phyloP scores from a whole-genome alignment of 495 filamentous ascomycete genomes.

The Saxophila tyrrhenica region DNA sequence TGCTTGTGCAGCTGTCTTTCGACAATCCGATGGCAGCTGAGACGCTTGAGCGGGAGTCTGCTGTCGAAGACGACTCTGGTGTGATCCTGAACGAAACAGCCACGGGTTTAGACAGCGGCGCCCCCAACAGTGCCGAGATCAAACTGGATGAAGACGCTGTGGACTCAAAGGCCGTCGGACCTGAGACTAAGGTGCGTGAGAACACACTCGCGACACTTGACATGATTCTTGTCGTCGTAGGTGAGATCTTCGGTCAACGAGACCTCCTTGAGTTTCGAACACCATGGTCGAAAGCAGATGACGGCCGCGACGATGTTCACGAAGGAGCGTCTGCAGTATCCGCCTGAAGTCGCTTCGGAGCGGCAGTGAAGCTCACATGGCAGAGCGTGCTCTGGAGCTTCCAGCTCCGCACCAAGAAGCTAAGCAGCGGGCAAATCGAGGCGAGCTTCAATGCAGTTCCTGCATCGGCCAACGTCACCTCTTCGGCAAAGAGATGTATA shows the following conservation, averaged over 20 bases:
- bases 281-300: constrained; percentile 15
- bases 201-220: constrained; percentile 58
- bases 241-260: constrained; percentile 81
- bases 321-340: no score
- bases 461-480: neutral
- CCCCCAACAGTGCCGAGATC: neutral
- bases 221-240: constrained; percentile 83
- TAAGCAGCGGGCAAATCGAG: neutral
- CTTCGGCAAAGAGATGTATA: no score
- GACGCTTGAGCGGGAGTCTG: constrained; percentile 14
- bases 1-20: constrained; percentile 25
- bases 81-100: constrained; percentile 1
- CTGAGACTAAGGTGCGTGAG: neutral
- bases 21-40: constrained; percentile 20
- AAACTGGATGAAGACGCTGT: neutral
- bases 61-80: constrained; percentile 3
- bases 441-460: neutral
- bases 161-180: neutral
- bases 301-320: no score
- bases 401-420: no score
- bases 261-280: constrained; percentile 69
- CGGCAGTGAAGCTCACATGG: no score
- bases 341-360: no score
- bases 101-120: no score
- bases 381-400: no score